phyloP scores from a whole-genome alignment of 441 rosid species.

The Dalechampia spathulata region DNA sequence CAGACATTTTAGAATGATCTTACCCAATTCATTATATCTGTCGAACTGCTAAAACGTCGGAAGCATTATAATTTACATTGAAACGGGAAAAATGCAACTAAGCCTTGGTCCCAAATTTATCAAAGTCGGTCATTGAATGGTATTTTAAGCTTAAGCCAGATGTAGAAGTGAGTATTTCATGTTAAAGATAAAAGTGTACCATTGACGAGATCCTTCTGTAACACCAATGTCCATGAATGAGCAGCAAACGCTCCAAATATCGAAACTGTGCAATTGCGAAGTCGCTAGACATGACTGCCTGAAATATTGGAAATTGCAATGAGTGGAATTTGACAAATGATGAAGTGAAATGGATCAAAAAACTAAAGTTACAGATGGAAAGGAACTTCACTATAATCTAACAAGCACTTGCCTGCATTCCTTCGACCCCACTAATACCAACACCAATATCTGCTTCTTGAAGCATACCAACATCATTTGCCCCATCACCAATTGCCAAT shows the following conservation, averaged over 20 bases:
- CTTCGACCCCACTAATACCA: conserved; percentile 91
- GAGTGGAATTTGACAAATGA: conserved; percentile 5
- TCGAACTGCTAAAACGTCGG: not conserved
- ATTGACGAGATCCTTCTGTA: conserved; percentile 87
- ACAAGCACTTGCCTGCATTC: conserved; percentile 69
- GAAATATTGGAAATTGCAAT: conserved; percentile 16
- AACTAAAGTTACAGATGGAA: not conserved
- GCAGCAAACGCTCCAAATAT: conserved; percentile 73
- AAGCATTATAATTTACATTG: too few species aligned
- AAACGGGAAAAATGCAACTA: too few species aligned
- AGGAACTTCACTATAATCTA: not conserved
- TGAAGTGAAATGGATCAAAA: not conserved
- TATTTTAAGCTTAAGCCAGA: too few species aligned
- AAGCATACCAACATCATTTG: conserved; percentile 96
- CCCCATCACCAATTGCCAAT: conserved; percentile 87
- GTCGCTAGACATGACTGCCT: conserved; percentile 96
- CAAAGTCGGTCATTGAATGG: too few species aligned
- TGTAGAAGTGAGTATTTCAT: not conserved
- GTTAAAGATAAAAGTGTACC: conserved; percentile 31
- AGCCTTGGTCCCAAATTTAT: too few species aligned
- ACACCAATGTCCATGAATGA: conserved; percentile 98
- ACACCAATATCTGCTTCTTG: conserved; percentile 96
- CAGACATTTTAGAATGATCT: too few species aligned
- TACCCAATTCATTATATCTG: not conserved
- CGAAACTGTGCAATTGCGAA: conserved; percentile 84